Evolutionary conservation across 1,139 yeast species (phyloP).

Genomic region (Saccharomycopsis hybrid): DNA sequence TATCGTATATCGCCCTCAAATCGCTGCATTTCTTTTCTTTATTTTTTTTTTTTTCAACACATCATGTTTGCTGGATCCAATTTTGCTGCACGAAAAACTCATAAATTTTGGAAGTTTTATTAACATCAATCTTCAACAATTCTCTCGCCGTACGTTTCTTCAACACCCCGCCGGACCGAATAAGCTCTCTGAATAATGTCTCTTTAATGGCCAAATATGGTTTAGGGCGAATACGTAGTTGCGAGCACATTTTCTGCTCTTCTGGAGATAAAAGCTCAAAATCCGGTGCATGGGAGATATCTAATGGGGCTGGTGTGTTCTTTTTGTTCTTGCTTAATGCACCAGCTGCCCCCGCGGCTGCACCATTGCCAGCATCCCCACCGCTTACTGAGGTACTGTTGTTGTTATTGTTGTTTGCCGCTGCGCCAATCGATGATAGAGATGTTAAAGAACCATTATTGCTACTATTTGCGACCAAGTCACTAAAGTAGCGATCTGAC

Average conservation of each 20-base stretch:
- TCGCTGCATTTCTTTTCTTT: no score
- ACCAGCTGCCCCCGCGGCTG: not conserved
- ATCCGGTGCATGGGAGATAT: conserved; percentile 79
- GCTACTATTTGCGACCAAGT: conserved; percentile 5
- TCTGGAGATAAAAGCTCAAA: conserved; percentile 75
- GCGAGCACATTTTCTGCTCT: conserved; percentile 81
- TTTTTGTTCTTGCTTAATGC: conserved; percentile 4
- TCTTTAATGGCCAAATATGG: conserved; percentile 92
- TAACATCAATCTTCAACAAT: conserved; percentile 74
- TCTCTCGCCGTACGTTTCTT: conserved; percentile 82
- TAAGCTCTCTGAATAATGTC: conserved; percentile 80
- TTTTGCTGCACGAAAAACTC: conserved; percentile 90
- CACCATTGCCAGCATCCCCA: not conserved
- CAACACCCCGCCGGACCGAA: conserved; percentile 76
- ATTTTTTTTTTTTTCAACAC: not conserved
- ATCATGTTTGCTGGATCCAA: conserved; percentile 44
- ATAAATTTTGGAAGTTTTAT: conserved; percentile 79
- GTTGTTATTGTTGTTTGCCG: not conserved
- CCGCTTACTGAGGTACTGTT: no score
- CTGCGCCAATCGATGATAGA: not conserved
- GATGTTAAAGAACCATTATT: not conserved
- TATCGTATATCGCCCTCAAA: no score
- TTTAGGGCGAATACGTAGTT: conserved; percentile 79
- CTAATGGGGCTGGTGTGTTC: conserved; percentile 29
- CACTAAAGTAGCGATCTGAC: conserved; percentile 54